Conservation (phyloP, 768 basidiomycete species). For the Suillus spraguei region DNA sequence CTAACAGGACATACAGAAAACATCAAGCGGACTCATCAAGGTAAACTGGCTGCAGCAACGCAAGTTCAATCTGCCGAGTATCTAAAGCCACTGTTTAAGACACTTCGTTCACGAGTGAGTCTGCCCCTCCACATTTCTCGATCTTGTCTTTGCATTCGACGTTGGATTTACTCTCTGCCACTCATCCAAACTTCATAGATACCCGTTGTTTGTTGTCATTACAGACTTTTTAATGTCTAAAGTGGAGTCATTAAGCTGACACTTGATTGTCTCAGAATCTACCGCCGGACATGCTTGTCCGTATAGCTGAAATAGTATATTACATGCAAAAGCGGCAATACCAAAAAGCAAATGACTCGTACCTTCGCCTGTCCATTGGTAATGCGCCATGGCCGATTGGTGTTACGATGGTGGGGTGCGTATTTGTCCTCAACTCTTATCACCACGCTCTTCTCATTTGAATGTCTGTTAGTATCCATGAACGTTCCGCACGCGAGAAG, state of each 20-base stretch:
- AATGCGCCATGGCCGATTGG: conserved; percentile 99
- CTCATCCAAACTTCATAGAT: background rate
- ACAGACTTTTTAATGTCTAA: background rate
- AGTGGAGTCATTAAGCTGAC: background rate
- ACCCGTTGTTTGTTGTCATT: background rate
- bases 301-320: conserved; percentile 93
- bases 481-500: conserved; percentile 96
- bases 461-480: conserved; percentile 74
- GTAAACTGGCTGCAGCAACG: conserved; percentile 92
- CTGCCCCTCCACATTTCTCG: background rate
- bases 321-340: conserved; percentile 97
- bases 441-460: background rate
- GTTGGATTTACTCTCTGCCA: background rate
- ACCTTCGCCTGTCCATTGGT: conserved; percentile 94
- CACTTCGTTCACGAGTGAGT: conserved; percentile 82
- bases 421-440: conserved; percentile 15
- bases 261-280: conserved; percentile 52
- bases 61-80: conserved; percentile 96
- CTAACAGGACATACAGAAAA: conserved; percentile 51
- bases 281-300: conserved; percentile 79
- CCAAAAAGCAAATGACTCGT: conserved; percentile 94
- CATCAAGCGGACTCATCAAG: conserved; percentile 86
- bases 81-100: conserved; percentile 94
- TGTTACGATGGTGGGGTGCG: conserved; percentile 98
- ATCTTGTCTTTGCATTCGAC: conserved; percentile 2